Percentiles rank a stretch among this genome's conserved stretches.
Evolutionary conservation across 78 protist genomes (phyloP).

Genomic region (Tieghemostelium lacteum): DNA sequence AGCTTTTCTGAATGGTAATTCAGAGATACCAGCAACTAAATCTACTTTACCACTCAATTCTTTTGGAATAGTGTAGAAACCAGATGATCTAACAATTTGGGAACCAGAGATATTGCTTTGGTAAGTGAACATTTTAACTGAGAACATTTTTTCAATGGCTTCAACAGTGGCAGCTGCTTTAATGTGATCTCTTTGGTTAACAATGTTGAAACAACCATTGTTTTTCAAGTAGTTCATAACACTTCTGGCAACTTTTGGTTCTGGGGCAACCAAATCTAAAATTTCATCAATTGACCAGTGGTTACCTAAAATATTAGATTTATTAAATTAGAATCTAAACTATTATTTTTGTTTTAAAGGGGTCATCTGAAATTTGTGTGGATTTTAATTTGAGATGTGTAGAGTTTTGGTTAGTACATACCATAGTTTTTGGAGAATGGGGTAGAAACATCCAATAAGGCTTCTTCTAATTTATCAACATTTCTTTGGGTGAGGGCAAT

Average conservation of each 20-base stretch:
- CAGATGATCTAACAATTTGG: constrained; percentile 3
- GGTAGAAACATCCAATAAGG: constrained; percentile 35
- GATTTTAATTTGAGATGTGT: too few relatives aligned
- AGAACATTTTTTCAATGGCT: constrained; percentile 14
- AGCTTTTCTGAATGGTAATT: constrained; percentile 22
- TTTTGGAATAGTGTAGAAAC: constrained; percentile 2
- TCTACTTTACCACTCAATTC: neutral
- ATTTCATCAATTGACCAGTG: constrained; percentile 17
- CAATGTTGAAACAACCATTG: constrained; percentile 16
- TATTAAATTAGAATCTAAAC: neutral
- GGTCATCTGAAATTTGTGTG: too few relatives aligned
- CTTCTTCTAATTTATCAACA: constrained; percentile 23
- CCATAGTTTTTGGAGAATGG: constrained; percentile 46
- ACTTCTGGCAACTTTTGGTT: neutral
- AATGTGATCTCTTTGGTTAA: constrained; percentile 15
- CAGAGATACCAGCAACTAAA: constrained; percentile 70
- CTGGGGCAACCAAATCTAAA: constrained; percentile 52
- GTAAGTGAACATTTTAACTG: constrained; percentile 48
- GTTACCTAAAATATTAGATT: constrained; percentile 5
- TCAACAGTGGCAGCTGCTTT: constrained; percentile 30
- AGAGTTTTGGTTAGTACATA: too few relatives aligned
- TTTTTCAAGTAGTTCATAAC: neutral
- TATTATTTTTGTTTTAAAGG: too few relatives aligned
- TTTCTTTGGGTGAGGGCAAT: constrained; percentile 49
- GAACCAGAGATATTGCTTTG: neutral